A percentile compares a stretch with the other conserved stretches of the same genome.
Conservation (phyloP, 495 filamentous ascomycete species). For the Neurospora tetrasperma region DNA sequence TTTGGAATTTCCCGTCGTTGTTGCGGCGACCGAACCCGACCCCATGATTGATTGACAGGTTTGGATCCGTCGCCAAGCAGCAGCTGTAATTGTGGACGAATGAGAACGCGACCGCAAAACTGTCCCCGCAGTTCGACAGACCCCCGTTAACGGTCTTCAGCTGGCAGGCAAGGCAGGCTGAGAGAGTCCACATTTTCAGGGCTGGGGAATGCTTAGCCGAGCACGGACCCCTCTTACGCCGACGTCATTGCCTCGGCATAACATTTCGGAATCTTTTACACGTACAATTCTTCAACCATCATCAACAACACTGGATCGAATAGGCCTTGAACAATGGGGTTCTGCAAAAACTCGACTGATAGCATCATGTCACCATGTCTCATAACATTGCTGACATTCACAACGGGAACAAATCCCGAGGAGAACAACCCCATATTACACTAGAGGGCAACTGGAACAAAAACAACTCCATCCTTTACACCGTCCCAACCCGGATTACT, state of each 20-base stretch:
- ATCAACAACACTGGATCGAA: not conserved
- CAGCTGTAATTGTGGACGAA: not conserved
- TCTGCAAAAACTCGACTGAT: not conserved
- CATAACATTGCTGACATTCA: not conserved
- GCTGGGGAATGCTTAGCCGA: not conserved
- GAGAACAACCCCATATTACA: not conserved
- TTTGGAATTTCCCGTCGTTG: not conserved
- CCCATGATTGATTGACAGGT: not conserved
- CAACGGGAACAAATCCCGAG: not conserved
- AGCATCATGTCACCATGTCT: not conserved
- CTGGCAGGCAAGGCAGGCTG: not conserved
- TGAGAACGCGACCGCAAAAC: not conserved
- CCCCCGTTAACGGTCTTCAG: not conserved
- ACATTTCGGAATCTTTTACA: not conserved
- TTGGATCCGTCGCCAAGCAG: not conserved
- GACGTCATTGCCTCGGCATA: not conserved
- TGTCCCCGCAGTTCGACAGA: not conserved
- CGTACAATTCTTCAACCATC: not conserved
- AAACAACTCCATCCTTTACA: not conserved
- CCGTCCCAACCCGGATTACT: not conserved
- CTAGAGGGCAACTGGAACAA: not conserved
- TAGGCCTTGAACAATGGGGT: not conserved
- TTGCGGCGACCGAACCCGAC: not conserved
- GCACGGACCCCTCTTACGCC: not conserved
- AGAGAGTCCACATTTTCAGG: not conserved